Evolutionary conservation across 2,329 filamentous ascomycete species (phyloP).

Genomic region (Pseudocercospora fuligena): DNA sequence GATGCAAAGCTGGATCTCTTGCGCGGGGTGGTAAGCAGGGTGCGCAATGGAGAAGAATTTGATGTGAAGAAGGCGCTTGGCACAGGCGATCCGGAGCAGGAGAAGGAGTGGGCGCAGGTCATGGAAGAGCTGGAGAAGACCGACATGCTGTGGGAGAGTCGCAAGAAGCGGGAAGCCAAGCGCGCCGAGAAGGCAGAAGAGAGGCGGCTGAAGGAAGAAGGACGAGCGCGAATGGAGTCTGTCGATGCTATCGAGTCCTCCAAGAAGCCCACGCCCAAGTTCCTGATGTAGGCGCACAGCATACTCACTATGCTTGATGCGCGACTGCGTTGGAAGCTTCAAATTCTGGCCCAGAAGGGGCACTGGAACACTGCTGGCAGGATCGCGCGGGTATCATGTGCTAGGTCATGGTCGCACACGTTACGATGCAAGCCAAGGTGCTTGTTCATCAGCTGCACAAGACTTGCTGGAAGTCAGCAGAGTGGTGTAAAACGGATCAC

Average conservation of each 20-base stretch:
- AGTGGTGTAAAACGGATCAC: no score
- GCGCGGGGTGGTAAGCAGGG: slow-evolving; percentile 72
- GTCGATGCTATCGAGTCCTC: slow-evolving; percentile 7
- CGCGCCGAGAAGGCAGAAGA: slow-evolving; percentile 32
- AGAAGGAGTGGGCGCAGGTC: slow-evolving; percentile 89
- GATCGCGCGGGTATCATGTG: no score
- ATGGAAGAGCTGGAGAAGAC: slow-evolving; percentile 46
- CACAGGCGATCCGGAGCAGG: slow-evolving; percentile 73
- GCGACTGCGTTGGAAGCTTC: not conserved
- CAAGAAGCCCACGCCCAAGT: slow-evolving; percentile 32
- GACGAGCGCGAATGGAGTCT: slow-evolving; percentile 11
- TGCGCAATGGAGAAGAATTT: slow-evolving; percentile 75
- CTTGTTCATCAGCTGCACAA: no score
- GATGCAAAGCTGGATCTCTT: slow-evolving; percentile 79
- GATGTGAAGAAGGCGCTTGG: slow-evolving; percentile 85
- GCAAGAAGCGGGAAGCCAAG: slow-evolving; percentile 37
- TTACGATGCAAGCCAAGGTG: no score
- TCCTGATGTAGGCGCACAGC: slow-evolving; percentile 35
- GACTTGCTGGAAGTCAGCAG: no score
- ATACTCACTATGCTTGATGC: not conserved
- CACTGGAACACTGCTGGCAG: no score
- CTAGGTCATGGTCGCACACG: no score
- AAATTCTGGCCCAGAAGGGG: no score
- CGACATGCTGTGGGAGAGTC: slow-evolving; percentile 38
- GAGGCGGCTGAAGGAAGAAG: slow-evolving; percentile 26